These are phyloP conservation scores for Rachicladosporium sp. DNA, from an alignment of 2,329 filamentous ascomycete species.

Conservation along the genomic window DNA sequence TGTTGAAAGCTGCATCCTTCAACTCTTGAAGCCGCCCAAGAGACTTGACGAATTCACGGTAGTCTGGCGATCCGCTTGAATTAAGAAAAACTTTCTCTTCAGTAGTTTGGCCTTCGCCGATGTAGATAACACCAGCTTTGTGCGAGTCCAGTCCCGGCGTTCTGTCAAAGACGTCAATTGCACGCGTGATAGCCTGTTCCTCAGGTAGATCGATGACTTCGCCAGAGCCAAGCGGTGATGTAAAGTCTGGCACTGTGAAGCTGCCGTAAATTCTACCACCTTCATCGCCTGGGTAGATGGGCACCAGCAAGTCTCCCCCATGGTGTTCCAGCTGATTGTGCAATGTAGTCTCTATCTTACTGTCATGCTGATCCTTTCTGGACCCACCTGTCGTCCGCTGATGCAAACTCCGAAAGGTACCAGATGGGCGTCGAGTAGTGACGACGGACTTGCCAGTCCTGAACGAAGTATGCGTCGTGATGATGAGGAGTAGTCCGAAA, in stretches of 20 bases:
- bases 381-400: too few relatives aligned
- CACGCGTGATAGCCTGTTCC: slow-evolving; percentile 52
- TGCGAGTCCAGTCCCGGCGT: slow-evolving; percentile 87
- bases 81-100: slow-evolving; percentile 83
- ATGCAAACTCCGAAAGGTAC: slow-evolving; percentile 8
- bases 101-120: slow-evolving; percentile 71
- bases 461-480: slow-evolving; percentile 60
- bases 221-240: slow-evolving; percentile 16
- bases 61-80: slow-evolving; percentile 73
- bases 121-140: slow-evolving; percentile 89
- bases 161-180: slow-evolving; percentile 71
- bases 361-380: too few relatives aligned
- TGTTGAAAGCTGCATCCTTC: slow-evolving; percentile 77
- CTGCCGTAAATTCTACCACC: slow-evolving; percentile 17
- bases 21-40: slow-evolving; percentile 73
- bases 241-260: slow-evolving; percentile 39
- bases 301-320: slow-evolving; percentile 4
- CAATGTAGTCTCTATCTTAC: slow-evolving; percentile 1
- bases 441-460: slow-evolving; percentile 20
- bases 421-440: slow-evolving; percentile 20
- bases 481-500: slow-evolving; percentile 61
- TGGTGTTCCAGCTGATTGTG: slow-evolving; percentile 3
- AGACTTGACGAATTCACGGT: slow-evolving; percentile 69
- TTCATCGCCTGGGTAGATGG: slow-evolving; percentile 18
- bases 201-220: slow-evolving; percentile 55